Evolutionary conservation across 805 yeast genomes (phyloP), one percentile per base, ranked within the genome.

Genomic region (Metschnikowia similis): DNA sequence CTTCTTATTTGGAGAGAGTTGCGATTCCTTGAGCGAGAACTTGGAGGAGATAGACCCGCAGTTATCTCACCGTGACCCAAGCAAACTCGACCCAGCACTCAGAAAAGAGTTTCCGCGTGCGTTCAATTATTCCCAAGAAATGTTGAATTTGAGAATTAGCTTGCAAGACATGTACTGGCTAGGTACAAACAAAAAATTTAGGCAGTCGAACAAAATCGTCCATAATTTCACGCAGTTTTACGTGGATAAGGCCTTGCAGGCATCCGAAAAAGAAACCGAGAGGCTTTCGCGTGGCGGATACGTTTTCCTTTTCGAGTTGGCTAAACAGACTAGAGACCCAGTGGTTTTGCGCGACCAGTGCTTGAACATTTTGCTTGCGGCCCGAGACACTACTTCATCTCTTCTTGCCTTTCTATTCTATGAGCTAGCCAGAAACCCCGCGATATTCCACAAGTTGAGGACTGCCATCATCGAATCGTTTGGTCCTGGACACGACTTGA

Each of bases 361-460:
- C 37, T 66, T 79, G 60, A 78, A 76, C 57, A 72, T 79, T 49
- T 66, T 79, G 49, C 61, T 78, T 21, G 83, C 83, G 14, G 82
- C 82, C 30, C 69, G 83, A 57, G 83, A 79, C 56, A 79, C 83
- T 41, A 79, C 83, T 11, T 82, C 83, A 8, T 73, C 77, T 4
- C 63, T 76, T 34, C 69, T 79, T 49, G 70, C 79, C n/a, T 76
- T 71, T 59, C 59, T 71, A 21, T 65, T 77, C 44, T 75, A 64
- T 54, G 76, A 76, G 57, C 66, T 79, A 47, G 72, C 79, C 10
- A 66, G 76, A 48, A 62, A 76, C 57, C 77, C 76, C 6, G 60
- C 59, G 1, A 57, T 70, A 8, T 73, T 68, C 62, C 50, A 56
- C 11, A 66, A 64, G 49, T 67, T 79, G 49, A 70, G 78, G 48